Base-by-base conservation (phyloP, 2,329 filamentous ascomycete genomes). In the Aureobasidium sp. region DNA sequence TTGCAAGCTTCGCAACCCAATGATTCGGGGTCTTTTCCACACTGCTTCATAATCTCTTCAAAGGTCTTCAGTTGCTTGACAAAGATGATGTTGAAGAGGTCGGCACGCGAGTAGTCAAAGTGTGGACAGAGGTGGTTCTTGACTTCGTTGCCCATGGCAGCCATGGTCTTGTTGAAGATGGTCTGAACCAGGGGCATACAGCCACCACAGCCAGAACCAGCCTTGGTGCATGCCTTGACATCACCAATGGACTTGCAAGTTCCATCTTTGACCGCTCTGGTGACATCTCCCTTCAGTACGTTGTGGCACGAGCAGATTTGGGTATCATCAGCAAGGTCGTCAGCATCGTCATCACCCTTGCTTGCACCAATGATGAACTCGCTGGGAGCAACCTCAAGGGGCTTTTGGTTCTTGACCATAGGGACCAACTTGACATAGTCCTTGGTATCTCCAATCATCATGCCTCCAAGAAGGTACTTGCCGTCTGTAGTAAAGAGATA, bases 221-320 rank as follows among this genome's bases (percentile, higher is more conserved):
- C 91, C 73, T 96, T 96, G 17, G 92, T 96, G 78, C 90, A 95
- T 1, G 88, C 84, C 75, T 96, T 96, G 71, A 96, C 82, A 61
- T 93, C 88, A 59, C 86, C 87, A 48, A 96, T 83, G 29, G 88
- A 88, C 71, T 89, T 94, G 79, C 90, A 95, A 2, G 82, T 86
- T 43, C 89, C 91, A 59, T 88, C 85, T 68, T 92, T 92, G 72
- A 93, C 84, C 1, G 79, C 79, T 5, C 82, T 82, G 48, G 87
- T 84, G 0, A 96, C 80, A 68, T 93, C 89, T 17, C 88, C 89
- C 73, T 96, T 96, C 27, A 85, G 87, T 46, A 96, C 92, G 71
- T 96, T 96, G 78, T 96, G 92, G 69, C 92, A 96, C 1, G 90
- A 94, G 74, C 92, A 96, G 65, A 96, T 88, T 71, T 96, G 92